Percentiles rank a stretch among this genome's conserved stretches.
Conservation (phyloP, 495 filamentous ascomycete species). For the Patellaria atrata region DNA sequence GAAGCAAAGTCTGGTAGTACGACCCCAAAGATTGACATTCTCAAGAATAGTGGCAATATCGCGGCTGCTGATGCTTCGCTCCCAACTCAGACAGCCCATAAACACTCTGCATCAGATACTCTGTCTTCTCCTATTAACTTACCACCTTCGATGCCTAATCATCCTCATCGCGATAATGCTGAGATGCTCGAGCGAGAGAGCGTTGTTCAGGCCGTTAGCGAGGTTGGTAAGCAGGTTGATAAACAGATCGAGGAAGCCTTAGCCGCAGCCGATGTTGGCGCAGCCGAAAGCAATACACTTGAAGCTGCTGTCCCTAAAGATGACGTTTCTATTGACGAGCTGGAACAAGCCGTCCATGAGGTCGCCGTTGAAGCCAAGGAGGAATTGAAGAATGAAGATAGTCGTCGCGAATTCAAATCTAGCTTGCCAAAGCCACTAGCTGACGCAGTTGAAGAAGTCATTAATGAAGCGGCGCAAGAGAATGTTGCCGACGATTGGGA, state of each 20-base stretch:
- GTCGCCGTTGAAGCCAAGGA: conserved; percentile 39
- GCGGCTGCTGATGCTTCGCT: background rate
- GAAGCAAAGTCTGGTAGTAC: conserved; percentile 8
- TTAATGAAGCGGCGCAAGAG: conserved; percentile 41
- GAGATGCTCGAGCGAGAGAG: conserved; percentile 42
- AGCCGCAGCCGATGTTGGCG: conserved; percentile 31
- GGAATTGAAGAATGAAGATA: conserved; percentile 43
- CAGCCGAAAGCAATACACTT: conserved; percentile 1
- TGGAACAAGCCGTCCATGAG: conserved; percentile 28
- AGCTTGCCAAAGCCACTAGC: conserved; percentile 36
- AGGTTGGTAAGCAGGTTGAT: conserved; percentile 52
- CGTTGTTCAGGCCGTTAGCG: conserved; percentile 55
- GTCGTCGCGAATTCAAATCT: conserved; percentile 36
- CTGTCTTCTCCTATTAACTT: conserved; percentile 4
- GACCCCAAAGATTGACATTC: conserved; percentile 25
- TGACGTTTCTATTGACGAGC: conserved; percentile 25
- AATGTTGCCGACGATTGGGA: conserved; percentile 55
- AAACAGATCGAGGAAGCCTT: conserved; percentile 54
- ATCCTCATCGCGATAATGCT: conserved; percentile 15
- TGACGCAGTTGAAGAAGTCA: conserved; percentile 41
- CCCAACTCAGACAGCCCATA: conserved; percentile 21
- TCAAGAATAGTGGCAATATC: conserved; percentile 19
- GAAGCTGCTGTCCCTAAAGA: conserved; percentile 16
- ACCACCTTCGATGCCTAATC: background rate
- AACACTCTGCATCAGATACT: no score